These are phyloP conservation scores for Suhomyces panamericanus DNA, from an alignment of 1,139 yeast genomes.

Conservation along the genomic window DNA sequence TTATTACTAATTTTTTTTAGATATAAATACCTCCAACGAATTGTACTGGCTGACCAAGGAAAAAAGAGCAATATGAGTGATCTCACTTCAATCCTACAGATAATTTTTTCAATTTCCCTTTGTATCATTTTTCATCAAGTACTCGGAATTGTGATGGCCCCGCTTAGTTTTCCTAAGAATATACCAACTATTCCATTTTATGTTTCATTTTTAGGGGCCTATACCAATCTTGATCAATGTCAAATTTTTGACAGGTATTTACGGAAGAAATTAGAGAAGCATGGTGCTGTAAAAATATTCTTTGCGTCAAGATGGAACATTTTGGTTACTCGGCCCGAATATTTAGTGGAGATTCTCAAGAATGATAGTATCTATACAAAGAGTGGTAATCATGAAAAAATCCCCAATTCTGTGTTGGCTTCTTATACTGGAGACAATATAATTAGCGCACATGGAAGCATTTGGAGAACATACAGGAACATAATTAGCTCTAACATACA, in stretches of 20 bases:
- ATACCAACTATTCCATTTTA: conserved; percentile 66
- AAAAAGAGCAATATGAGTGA: background rate
- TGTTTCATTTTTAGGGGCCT: conserved; percentile 52
- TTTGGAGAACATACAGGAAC: conserved; percentile 53
- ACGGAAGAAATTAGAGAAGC: conserved; percentile 21
- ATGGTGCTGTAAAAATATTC: conserved; percentile 61
- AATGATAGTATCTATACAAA: conserved; percentile 54
- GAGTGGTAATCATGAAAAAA: conserved; percentile 61
- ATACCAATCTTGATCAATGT: conserved; percentile 49
- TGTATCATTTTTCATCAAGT: conserved; percentile 4
- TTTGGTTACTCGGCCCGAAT: conserved; percentile 51
- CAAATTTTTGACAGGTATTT: conserved; percentile 39
- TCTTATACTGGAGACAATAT: conserved; percentile 63
- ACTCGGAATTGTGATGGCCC: conserved; percentile 28
- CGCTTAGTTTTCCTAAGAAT: conserved; percentile 34
- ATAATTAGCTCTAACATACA: conserved; percentile 51
- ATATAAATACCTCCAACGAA: background rate
- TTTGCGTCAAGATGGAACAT: conserved; percentile 68
- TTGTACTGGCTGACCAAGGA: background rate
- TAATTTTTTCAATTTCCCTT: background rate
- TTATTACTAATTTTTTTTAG: background rate
- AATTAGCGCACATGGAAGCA: conserved; percentile 57
- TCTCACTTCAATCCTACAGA: background rate
- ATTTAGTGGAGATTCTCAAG: conserved; percentile 46
- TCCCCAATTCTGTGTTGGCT: conserved; percentile 56